A percentile compares a stretch with the other conserved stretches of the same genome.
phyloP scores from a whole-genome alignment of 352 stramenopile species.

The Albugo candida region DNA sequence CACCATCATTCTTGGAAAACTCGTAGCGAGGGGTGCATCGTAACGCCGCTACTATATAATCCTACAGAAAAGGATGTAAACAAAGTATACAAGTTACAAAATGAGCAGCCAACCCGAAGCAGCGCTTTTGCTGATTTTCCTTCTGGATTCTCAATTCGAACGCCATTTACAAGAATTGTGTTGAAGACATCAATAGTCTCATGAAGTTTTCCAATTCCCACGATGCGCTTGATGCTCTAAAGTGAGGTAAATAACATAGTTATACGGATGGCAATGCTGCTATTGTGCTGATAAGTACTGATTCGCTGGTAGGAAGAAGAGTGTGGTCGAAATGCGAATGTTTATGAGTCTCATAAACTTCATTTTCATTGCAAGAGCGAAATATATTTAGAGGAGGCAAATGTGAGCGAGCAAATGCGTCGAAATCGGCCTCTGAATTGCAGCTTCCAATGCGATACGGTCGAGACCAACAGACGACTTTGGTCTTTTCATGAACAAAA shows the following conservation, averaged over 20 bases:
- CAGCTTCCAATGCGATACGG: conserved; percentile 31
- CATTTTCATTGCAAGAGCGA: not conserved
- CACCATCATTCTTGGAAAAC: conserved; percentile 11
- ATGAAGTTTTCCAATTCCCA: not conserved
- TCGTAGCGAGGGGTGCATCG: conserved; percentile 9
- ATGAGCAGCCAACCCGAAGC: not conserved
- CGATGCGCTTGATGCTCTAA: not conserved
- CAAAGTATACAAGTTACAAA: not conserved
- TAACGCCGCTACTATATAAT: conserved; percentile 7
- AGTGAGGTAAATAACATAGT: conserved; percentile 3
- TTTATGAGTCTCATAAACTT: not conserved
- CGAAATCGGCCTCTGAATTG: too few relatives aligned
- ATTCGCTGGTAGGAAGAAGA: conserved; percentile 46
- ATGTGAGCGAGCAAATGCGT: too few relatives aligned
- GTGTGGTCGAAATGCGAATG: conserved; percentile 26
- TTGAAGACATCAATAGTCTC: conserved; percentile 3
- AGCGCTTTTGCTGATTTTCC: not conserved
- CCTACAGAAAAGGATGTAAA: conserved; percentile 4
- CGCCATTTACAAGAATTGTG: not conserved
- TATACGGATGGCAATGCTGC: conserved; percentile 4
- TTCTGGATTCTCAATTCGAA: not conserved
- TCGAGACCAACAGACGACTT: conserved; percentile 46
- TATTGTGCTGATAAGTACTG: conserved; percentile 7
- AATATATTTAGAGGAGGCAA: conserved; percentile 15
- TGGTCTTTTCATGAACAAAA: conserved; percentile 32